Base-by-base conservation (phyloP, 371 early-diverging fungal genomes). In the Vairimorpha apis region DNA sequence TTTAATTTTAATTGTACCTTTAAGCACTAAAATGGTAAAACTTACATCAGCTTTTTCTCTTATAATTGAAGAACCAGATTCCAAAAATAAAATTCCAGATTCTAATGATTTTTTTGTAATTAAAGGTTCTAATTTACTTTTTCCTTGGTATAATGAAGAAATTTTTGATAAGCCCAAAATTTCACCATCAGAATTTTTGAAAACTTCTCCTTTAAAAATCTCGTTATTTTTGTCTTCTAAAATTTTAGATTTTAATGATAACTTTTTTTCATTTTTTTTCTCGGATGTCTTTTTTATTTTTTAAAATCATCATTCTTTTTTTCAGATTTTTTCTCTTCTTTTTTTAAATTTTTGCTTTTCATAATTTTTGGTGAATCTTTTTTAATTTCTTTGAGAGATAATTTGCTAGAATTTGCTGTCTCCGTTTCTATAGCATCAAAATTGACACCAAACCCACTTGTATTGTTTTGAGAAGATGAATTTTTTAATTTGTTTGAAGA, bases 21-120 rank as follows among this genome's bases (percentile, higher is more conserved):
- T 75, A n/a, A 73, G 44, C 14, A 72, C 43, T 55, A 65, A 79
- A 14, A 79, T 59, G 3, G 73, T 65, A 70, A 79, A 79, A 1
- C 32, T 47, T 32, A 68, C 37, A 35, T 56, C 60, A 14, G 79
- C 65, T 10, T 21, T 27, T 38, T 75, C 72, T n/a, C 69, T 35
- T 18, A 55, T 43, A 53, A 72, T 68, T n/a, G 63, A 66, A 29
- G 79, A 67, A 2, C 56, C 30, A 30, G 35, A 64, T 13, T 79
- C 62, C n/a, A 79, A 58, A 67, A 59, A 62, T 29, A 79, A 35
- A 25, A 73, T 43, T 13, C 60, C 79, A 5, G 76, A 67, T 63
- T 71, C 60, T 8, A 79, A 18, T 14, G 12, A 29, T 0, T 21
- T 47, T 18, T 59, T 65, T 59, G 58, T 59, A 0, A 76, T 43